Evolutionary conservation across 2,329 filamentous ascomycete species (phyloP).

Genomic region (Colletotrichum lentis): DNA sequence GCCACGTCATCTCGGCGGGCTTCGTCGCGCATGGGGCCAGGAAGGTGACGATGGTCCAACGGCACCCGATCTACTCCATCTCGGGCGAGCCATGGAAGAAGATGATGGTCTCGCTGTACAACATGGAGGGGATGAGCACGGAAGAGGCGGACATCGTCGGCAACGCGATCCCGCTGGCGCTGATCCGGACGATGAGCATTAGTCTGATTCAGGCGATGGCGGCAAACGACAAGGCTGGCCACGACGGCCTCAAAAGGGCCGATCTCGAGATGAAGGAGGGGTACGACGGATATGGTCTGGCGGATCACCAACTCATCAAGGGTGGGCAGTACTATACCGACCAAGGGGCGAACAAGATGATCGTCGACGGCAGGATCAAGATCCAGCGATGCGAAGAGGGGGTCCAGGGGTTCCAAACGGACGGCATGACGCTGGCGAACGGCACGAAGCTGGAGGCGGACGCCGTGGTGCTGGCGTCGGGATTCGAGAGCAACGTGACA

Average conservation of each 20-base stretch:
- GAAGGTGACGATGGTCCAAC: conserved; percentile 62
- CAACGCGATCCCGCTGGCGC: conserved; percentile 56
- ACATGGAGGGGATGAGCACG: conserved; percentile 51
- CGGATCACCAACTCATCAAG: conserved; percentile 49
- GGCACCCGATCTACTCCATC: conserved; percentile 59
- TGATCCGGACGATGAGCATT: conserved; percentile 56
- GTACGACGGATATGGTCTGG: conserved; percentile 48
- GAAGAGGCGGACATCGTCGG: conserved; percentile 60
- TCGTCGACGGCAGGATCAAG: conserved; percentile 53
- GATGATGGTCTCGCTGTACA: conserved; percentile 52
- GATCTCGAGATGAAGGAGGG: conserved; percentile 53
- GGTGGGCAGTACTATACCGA: conserved; percentile 56
- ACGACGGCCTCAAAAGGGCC: conserved; percentile 55
- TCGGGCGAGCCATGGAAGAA: conserved; percentile 52
- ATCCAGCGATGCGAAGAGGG: conserved; percentile 45
- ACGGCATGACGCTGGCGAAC: conserved; percentile 44
- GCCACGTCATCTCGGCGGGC: conserved; percentile 60
- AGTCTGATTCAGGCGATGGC: conserved; percentile 52
- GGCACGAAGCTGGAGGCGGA: conserved; percentile 51
- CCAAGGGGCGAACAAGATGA: conserved; percentile 50
- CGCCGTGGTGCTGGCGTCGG: conserved; percentile 54
- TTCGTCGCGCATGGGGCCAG: conserved; percentile 57
- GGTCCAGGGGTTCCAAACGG: conserved; percentile 45
- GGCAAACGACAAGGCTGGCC: conserved; percentile 51
- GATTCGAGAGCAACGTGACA: conserved; percentile 51